phyloP scores from a whole-genome alignment of 768 basidiomycete genomes.

The Pisolithus microcarpus region DNA sequence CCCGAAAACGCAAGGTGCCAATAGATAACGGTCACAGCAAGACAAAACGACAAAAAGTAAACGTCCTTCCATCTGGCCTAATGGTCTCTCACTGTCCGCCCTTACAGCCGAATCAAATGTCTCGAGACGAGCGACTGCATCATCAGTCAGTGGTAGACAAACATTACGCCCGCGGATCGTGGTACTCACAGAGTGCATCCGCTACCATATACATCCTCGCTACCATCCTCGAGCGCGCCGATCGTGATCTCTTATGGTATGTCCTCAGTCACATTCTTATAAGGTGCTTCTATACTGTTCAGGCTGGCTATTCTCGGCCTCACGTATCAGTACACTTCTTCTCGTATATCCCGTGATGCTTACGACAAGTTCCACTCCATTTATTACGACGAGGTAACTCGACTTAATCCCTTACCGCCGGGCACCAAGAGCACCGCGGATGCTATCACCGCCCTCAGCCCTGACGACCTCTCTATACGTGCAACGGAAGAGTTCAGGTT shows the following conservation, averaged over 20 bases:
- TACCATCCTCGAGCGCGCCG: slow-evolving; percentile 82
- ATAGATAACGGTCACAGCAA: slow-evolving; percentile 31
- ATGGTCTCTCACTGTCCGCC: background rate
- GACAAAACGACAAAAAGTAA: slow-evolving; percentile 55
- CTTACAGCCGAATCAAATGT: slow-evolving; percentile 50
- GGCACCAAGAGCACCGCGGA: slow-evolving; percentile 30
- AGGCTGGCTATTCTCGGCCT: slow-evolving; percentile 92
- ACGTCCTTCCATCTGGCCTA: slow-evolving; percentile 15
- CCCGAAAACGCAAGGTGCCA: slow-evolving; percentile 45
- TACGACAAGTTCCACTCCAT: slow-evolving; percentile 79
- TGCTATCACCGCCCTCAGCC: slow-evolving; percentile 48
- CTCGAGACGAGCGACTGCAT: slow-evolving; percentile 61
- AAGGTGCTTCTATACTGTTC: slow-evolving; percentile 6
- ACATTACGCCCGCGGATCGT: slow-evolving; percentile 81
- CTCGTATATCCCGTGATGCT: slow-evolving; percentile 76
- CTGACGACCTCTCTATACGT: slow-evolving; percentile 81
- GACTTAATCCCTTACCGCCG: slow-evolving; percentile 67
- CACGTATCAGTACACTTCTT: slow-evolving; percentile 85
- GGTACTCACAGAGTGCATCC: slow-evolving; percentile 84
- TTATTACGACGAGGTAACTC: slow-evolving; percentile 87
- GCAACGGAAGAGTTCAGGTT: slow-evolving; percentile 88
- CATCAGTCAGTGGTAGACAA: slow-evolving; percentile 63
- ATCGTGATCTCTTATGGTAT: slow-evolving; percentile 91
- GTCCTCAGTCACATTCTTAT: slow-evolving; percentile 8
- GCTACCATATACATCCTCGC: slow-evolving; percentile 87